Percentiles rank a stretch among this genome's conserved stretches.
These are phyloP conservation scores for Globisporangium sylvaticum DNA, from an alignment of 352 stramenopile genomes.

Conservation along the genomic window DNA sequence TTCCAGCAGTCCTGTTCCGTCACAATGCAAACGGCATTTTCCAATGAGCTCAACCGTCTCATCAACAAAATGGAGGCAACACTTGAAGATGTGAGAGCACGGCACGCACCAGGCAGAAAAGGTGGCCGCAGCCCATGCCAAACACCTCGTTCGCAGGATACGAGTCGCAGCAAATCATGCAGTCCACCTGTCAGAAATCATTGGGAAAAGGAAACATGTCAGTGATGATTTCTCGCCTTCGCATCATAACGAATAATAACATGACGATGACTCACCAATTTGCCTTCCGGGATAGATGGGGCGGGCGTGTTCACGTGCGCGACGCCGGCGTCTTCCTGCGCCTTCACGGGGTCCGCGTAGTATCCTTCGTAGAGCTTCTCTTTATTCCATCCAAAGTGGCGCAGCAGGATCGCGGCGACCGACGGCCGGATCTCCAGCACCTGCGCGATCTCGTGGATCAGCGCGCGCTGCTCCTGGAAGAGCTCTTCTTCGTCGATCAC, in stretches of 20 bases:
- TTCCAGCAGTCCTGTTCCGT: constrained; percentile 75
- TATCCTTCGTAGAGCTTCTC: constrained; percentile 88
- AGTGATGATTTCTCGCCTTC: not conserved
- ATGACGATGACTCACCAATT: constrained; percentile 30
- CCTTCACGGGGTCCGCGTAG: constrained; percentile 64
- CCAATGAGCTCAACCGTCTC: not conserved
- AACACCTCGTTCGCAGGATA: constrained; percentile 70
- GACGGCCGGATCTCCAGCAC: constrained; percentile 67
- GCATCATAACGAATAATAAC: not conserved
- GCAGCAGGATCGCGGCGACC: constrained; percentile 70
- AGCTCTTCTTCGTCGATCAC: constrained; percentile 84
- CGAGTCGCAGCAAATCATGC: constrained; percentile 95
- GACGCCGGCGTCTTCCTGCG: constrained; percentile 50
- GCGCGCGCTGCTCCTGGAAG: constrained; percentile 52
- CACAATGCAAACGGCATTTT: not conserved
- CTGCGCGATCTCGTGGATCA: constrained; percentile 71
- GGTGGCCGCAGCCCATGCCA: constrained; percentile 95
- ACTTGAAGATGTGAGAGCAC: not conserved
- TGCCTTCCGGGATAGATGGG: constrained; percentile 30
- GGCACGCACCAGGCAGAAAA: constrained; percentile 92
- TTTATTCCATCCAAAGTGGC: constrained; percentile 88
- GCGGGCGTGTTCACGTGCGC: constrained; percentile 44
- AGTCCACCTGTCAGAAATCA: constrained; percentile 45
- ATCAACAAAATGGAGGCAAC: not conserved
- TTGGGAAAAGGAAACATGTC: not conserved